These are phyloP conservation scores for Mycena galericulata DNA, from an alignment of 768 basidiomycete genomes.

Conservation along the genomic window DNA sequence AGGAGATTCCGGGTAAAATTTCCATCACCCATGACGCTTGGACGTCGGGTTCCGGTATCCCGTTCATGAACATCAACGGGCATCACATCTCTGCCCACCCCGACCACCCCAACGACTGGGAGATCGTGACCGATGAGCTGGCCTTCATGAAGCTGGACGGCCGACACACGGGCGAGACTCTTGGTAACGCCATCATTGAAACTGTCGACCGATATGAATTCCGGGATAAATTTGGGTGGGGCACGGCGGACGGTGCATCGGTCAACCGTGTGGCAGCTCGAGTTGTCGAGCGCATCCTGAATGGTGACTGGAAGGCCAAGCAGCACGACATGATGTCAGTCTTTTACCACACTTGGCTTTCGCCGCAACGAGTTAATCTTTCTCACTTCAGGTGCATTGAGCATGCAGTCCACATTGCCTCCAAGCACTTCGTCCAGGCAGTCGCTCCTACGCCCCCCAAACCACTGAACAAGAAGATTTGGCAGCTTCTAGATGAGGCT, in stretches of 20 bases:
- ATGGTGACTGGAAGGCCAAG: conserved; percentile 3
- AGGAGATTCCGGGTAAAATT: neutral
- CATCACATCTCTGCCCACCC: conserved; percentile 24
- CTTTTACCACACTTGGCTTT: neutral
- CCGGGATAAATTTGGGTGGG: conserved; percentile 11
- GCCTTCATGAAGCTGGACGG: conserved; percentile 26
- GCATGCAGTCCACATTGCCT: conserved; percentile 25
- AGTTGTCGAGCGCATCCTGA: neutral
- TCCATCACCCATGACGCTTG: conserved; percentile 30
- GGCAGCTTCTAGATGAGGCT: neutral
- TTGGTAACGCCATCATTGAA: conserved; percentile 10
- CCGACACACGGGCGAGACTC: conserved; percentile 19
- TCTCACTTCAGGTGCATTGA: conserved; percentile 24
- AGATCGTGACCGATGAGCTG: conserved; percentile 21
- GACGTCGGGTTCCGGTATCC: conserved; percentile 30
- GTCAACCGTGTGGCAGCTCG: conserved; percentile 26
- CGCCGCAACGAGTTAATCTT: too few species aligned
- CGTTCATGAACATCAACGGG: conserved; percentile 33
- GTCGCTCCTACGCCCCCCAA: conserved; percentile 18
- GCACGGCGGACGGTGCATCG: conserved; percentile 28
- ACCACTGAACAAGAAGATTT: conserved; percentile 23
- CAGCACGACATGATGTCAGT: conserved; percentile 23
- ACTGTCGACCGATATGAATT: conserved; percentile 27
- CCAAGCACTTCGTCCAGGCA: conserved; percentile 21
- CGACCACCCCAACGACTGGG: conserved; percentile 24